A percentile compares a stretch with the other conserved stretches of the same genome.
Conservation (phyloP, 345 rosid species). For the Eucalyptus sideroxylon region DNA sequence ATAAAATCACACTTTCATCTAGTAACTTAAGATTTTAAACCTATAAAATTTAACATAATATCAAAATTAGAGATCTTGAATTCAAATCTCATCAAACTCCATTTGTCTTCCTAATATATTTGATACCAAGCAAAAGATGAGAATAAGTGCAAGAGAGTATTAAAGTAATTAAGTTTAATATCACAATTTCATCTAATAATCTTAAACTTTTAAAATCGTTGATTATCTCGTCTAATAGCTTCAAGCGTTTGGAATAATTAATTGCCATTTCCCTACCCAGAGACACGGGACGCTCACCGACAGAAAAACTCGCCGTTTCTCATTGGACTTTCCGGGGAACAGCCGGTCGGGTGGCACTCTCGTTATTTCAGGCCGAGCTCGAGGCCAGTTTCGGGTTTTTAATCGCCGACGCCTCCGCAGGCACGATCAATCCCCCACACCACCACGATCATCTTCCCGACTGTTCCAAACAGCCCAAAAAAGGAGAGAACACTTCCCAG, state of each 20-base stretch:
- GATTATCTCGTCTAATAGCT: too few relatives aligned
- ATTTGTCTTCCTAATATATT: accelerated
- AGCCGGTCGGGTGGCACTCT: neutral
- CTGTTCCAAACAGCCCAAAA: neutral
- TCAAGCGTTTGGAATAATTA: too few relatives aligned
- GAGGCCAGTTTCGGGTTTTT: neutral
- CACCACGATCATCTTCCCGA: neutral
- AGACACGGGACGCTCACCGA: neutral
- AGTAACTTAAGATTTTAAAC: too few relatives aligned
- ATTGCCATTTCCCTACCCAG: neutral
- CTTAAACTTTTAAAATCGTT: too few relatives aligned
- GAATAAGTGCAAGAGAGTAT: accelerated
- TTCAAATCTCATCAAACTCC: too few relatives aligned
- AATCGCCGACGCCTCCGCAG: neutral
- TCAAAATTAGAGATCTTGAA: too few relatives aligned
- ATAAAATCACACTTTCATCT: too few relatives aligned
- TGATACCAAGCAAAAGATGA: neutral
- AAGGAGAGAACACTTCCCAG: neutral
- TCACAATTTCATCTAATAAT: too few relatives aligned
- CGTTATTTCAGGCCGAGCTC: neutral
- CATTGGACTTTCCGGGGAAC: neutral
- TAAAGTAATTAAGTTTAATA: too few relatives aligned
- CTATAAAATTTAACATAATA: too few relatives aligned
- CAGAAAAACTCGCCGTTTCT: neutral
- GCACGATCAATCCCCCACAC: neutral